Percentiles rank a stretch among this genome's conserved stretches.
phyloP scores from a whole-genome alignment of 345 rosid genomes.

The Citrus australasica region DNA sequence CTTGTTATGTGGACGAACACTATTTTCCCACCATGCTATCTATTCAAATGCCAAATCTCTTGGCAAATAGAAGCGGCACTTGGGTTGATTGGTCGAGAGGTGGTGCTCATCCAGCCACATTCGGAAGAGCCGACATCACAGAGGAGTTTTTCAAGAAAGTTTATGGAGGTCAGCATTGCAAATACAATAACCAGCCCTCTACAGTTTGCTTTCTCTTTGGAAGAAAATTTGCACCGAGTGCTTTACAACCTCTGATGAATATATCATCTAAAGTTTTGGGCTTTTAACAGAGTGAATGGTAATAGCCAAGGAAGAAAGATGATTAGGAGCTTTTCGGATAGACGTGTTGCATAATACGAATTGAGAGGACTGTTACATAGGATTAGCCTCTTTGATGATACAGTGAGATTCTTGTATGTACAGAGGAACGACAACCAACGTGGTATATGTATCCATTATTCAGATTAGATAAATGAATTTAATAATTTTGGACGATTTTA shows the following conservation, averaged over 20 bases:
- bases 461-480: not conserved
- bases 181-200: constrained; percentile 47
- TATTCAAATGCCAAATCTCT: constrained; percentile 47
- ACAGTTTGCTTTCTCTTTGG: constrained; percentile 64
- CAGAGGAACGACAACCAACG: constrained; percentile 6
- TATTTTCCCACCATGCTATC: constrained; percentile 92
- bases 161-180: constrained; percentile 39
- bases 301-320: not conserved
- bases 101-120: constrained; percentile 90
- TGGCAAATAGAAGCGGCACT: constrained; percentile 86
- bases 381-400: not conserved
- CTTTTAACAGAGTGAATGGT: constrained; percentile 8
- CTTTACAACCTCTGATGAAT: constrained; percentile 61
- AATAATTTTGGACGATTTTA: constrained; percentile 3
- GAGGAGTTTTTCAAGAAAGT: constrained; percentile 59
- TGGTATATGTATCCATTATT: not conserved
- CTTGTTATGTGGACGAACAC: constrained; percentile 93
- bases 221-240: constrained; percentile 79
- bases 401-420: constrained; percentile 21
- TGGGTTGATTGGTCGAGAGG: constrained; percentile 99
- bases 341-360: constrained; percentile 6
- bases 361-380: not conserved
- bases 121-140: constrained; percentile 64
- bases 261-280: constrained; percentile 49
- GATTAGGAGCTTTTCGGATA: not conserved